A percentile compares a stretch with the other conserved stretches of the same genome.
phyloP scores from a whole-genome alignment of 345 rosid species.

The Syzygium jambos region DNA sequence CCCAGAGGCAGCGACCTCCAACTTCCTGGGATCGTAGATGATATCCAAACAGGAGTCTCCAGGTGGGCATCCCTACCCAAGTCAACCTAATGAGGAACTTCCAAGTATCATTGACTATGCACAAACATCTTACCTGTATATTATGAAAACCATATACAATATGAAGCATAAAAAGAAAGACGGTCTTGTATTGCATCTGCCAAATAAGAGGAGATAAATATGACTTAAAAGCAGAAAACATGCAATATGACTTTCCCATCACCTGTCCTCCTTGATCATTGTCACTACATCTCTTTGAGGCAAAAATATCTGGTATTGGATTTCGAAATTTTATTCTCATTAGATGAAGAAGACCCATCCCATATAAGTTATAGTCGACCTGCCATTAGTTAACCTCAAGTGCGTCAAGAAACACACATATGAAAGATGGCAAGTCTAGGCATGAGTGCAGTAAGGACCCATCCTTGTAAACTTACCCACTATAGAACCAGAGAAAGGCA shows the following conservation, averaged over 20 bases:
- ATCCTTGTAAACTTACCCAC: neutral
- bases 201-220: neutral
- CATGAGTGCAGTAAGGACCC: neutral
- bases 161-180: conserved; percentile 15
- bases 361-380: conserved; percentile 89
- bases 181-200: neutral
- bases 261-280: conserved; percentile 14
- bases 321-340: conserved; percentile 75
- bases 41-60: conserved; percentile 53
- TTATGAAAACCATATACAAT: neutral
- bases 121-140: neutral
- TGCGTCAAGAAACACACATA: neutral
- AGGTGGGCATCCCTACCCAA: conserved; percentile 26
- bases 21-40: conserved; percentile 63
- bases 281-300: conserved; percentile 23
- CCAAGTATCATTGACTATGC: neutral
- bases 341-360: conserved; percentile 91
- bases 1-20: conserved; percentile 63
- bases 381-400: conserved; percentile 7
- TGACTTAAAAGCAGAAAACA: conserved; percentile 31
- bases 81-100: conserved; percentile 48
- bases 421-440: neutral
- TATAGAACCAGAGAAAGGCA: neutral
- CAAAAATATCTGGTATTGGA: conserved; percentile 56
- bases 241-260: conserved; percentile 12